phyloP scores from a whole-genome alignment of 345 rosid genomes.

The Capsella bursapastoris region DNA sequence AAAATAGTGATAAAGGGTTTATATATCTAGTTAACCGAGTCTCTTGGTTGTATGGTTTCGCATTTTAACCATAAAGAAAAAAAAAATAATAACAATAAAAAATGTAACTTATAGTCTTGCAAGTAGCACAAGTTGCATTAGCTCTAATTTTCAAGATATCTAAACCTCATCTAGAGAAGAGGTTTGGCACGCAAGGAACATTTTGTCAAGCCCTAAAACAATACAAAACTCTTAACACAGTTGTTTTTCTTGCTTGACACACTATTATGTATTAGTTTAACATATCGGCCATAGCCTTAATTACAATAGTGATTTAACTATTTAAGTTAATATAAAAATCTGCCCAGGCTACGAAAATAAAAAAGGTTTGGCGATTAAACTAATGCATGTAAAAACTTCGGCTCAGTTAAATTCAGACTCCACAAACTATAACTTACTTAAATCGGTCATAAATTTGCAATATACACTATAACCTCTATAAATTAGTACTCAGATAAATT shows the following conservation, averaged over 20 bases:
- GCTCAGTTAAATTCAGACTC: not conserved
- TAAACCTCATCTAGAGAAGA: slow-evolving; percentile 8
- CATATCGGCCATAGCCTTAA: not conserved
- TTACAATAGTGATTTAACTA: too few relatives aligned
- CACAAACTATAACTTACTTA: not conserved
- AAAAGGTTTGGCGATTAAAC: slow-evolving; percentile 2
- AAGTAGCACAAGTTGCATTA: too few relatives aligned
- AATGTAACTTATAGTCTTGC: too few relatives aligned
- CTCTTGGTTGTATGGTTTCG: not conserved
- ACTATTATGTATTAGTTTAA: too few relatives aligned
- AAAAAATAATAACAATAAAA: not conserved
- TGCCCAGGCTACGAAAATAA: not conserved
- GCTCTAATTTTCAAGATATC: not conserved
- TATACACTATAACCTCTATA: too few relatives aligned
- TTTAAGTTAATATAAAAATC: not conserved
- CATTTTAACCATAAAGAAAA: too few relatives aligned
- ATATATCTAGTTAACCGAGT: not conserved
- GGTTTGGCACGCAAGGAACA: slow-evolving; percentile 10
- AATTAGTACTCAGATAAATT: too few relatives aligned
- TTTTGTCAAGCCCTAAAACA: not conserved
- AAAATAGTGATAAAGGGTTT: not conserved
- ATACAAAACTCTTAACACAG: not conserved
- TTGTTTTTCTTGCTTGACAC: not conserved
- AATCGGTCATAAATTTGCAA: not conserved
- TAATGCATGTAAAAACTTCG: not conserved